Conservation (phyloP, 305 asterid species). For the Fraxinus xanthoxyloides region DNA sequence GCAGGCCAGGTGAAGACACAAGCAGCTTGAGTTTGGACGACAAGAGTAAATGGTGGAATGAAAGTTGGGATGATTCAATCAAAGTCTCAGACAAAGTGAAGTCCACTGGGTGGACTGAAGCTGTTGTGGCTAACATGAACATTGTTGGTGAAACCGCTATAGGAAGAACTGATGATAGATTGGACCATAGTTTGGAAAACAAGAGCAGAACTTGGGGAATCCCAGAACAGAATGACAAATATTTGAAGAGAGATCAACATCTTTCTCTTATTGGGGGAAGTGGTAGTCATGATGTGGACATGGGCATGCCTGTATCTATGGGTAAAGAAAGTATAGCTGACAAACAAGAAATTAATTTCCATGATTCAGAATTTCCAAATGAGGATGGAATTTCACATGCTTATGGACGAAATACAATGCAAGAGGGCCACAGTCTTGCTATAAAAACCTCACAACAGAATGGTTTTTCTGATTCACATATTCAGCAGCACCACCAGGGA, state of each 20-base stretch:
- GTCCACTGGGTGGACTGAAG: conserved; percentile 40
- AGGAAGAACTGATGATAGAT: conserved; percentile 28
- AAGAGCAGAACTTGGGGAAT: conserved; percentile 36
- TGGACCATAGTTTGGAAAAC: conserved; percentile 32
- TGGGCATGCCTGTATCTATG: conserved; percentile 32
- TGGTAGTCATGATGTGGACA: conserved; percentile 34
- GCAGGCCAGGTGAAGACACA: conserved; percentile 37
- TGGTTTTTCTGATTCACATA: conserved; percentile 33
- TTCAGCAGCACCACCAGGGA: conserved; percentile 34
- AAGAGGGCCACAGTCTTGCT: conserved; percentile 30
- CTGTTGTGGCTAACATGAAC: conserved; percentile 20
- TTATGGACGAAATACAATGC: conserved; percentile 31
- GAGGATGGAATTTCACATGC: conserved; percentile 30
- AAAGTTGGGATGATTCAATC: conserved; percentile 37
- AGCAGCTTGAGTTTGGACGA: conserved; percentile 30
- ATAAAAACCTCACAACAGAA: conserved; percentile 29
- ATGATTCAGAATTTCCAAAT: conserved; percentile 35
- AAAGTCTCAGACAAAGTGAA: conserved; percentile 29
- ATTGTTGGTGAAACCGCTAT: conserved; percentile 22
- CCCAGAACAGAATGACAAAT: conserved; percentile 33
- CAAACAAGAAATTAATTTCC: conserved; percentile 31
- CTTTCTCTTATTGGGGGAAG: conserved; percentile 25
- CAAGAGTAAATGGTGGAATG: conserved; percentile 37
- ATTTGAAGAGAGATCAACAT: conserved; percentile 28
- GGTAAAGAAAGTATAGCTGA: conserved; percentile 30